Conservation (phyloP, 768 basidiomycete species). For the Aureoboletus auriporus region DNA sequence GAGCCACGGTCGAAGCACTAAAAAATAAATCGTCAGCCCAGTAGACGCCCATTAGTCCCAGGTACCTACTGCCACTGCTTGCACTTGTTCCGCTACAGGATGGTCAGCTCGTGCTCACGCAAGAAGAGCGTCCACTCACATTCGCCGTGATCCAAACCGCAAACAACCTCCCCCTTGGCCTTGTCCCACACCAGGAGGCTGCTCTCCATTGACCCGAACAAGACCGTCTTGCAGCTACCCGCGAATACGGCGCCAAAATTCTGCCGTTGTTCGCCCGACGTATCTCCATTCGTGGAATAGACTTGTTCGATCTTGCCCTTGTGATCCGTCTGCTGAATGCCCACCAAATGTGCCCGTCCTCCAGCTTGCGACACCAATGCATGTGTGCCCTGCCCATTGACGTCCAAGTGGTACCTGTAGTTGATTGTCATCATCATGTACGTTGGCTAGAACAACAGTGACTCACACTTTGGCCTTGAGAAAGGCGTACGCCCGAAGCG, state of each 20-base stretch:
- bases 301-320: constrained; percentile 52
- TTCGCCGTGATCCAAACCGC: constrained; percentile 58
- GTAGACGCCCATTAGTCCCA: neutral
- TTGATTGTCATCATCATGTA: constrained; percentile 8
- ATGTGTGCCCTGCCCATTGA: constrained; percentile 45
- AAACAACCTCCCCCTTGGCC: constrained; percentile 47
- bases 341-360: constrained; percentile 49
- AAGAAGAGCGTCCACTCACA: constrained; percentile 34
- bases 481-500: constrained; percentile 55
- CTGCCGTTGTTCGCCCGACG: constrained; percentile 26
- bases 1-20: constrained; percentile 46
- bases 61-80: constrained; percentile 33
- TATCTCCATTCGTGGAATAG: constrained; percentile 41
- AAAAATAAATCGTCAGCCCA: constrained; percentile 24
- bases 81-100: constrained; percentile 28
- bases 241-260: constrained; percentile 52
- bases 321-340: constrained; percentile 45
- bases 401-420: constrained; percentile 49
- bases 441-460: neutral
- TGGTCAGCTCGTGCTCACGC: constrained; percentile 6
- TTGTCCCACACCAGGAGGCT: constrained; percentile 63
- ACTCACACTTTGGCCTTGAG: constrained; percentile 57
- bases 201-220: constrained; percentile 53
- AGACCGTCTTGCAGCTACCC: constrained; percentile 45
- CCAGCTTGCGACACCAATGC: constrained; percentile 51